phyloP scores from a whole-genome alignment of 352 stramenopile genomes.

The Saprolegnia diclina region DNA sequence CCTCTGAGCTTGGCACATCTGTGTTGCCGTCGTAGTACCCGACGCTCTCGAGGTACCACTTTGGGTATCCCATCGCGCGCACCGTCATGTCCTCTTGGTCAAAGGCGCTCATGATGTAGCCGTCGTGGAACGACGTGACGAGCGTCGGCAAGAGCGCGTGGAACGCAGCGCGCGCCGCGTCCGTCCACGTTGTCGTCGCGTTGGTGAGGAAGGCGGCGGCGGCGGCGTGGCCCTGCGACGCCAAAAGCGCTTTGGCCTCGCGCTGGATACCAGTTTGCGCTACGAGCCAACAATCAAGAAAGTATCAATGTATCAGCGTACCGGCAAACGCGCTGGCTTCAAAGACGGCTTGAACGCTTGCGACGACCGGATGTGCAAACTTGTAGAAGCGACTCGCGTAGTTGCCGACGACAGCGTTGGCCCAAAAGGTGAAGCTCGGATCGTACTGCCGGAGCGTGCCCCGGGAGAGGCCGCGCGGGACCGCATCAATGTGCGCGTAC shows the following conservation, averaged over 20 bases:
- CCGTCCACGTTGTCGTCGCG: not conserved
- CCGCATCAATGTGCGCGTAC: slow-evolving; percentile 22
- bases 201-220: slow-evolving; percentile 13
- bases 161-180: slow-evolving; percentile 3
- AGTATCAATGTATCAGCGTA: slow-evolving; percentile 16
- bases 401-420: slow-evolving; percentile 24
- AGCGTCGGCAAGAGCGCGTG: slow-evolving; percentile 10
- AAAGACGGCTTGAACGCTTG: not conserved
- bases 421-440: slow-evolving; percentile 12
- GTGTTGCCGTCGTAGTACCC: slow-evolving; percentile 18
- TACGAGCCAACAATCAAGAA: not conserved
- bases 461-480: not conserved
- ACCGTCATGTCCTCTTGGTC: slow-evolving; percentile 12
- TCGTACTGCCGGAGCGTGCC: slow-evolving; percentile 21
- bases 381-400: slow-evolving; percentile 24
- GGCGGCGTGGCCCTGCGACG: slow-evolving; percentile 16
- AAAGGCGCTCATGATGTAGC: slow-evolving; percentile 24
- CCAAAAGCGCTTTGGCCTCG: slow-evolving; percentile 1
- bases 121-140: slow-evolving; percentile 26
- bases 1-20: not conserved
- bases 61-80: slow-evolving; percentile 21
- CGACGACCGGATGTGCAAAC: slow-evolving; percentile 21
- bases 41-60: slow-evolving; percentile 24
- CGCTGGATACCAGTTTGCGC: slow-evolving; percentile 3
- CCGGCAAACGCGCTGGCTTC: slow-evolving; percentile 4